Conservation (phyloP, 148 eudicot genomes). For the Camellia granthamiana region DNA sequence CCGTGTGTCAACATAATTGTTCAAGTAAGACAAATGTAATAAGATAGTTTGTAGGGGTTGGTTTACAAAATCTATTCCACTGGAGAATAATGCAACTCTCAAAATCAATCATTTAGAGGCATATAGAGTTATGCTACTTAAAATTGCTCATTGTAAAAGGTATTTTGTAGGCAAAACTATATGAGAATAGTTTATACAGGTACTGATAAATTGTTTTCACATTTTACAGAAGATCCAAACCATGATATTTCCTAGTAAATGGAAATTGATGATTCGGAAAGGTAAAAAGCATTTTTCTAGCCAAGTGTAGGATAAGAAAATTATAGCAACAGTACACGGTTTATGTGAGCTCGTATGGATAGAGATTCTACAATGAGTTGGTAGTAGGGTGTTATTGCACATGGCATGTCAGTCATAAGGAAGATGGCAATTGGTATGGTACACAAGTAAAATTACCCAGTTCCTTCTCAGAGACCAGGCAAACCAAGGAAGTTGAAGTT, state of each 20-base stretch:
- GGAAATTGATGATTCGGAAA: no score
- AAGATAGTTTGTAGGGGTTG: no score
- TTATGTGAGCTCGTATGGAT: not conserved
- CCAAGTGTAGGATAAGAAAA: not conserved
- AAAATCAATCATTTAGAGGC: not conserved
- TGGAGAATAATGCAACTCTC: no score
- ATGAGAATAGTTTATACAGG: not conserved
- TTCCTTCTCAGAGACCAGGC: not conserved
- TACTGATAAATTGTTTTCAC: not conserved
- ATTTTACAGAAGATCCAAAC: slow-evolving; percentile 3
- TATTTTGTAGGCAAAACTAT: not conserved
- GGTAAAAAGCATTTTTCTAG: not conserved
- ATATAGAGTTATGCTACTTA: not conserved
- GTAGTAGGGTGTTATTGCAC: not conserved
- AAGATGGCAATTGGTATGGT: not conserved
- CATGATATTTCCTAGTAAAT: not conserved
- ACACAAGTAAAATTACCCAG: not conserved
- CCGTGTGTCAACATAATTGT: no score
- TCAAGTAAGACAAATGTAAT: no score
- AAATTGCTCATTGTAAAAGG: not conserved
- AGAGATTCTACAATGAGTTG: no score
- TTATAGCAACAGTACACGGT: not conserved
- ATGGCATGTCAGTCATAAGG: not conserved
- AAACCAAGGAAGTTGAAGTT: slow-evolving; percentile 1
- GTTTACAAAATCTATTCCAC: no score